phyloP scores from a whole-genome alignment of 352 stramenopile genomes.

The Phytophthora constricta region DNA sequence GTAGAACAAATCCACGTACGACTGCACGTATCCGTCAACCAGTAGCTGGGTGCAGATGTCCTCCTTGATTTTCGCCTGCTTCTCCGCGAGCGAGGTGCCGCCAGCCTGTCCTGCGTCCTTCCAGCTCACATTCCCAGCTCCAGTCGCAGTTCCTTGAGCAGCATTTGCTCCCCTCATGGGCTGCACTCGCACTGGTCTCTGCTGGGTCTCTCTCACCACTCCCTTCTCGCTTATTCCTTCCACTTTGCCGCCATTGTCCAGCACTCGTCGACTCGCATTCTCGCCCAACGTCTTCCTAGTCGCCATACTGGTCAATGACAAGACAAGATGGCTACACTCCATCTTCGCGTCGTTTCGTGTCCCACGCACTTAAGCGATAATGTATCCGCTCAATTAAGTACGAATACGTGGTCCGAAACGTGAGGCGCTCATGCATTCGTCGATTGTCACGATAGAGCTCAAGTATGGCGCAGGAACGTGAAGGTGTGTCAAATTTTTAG shows the following conservation, averaged over 20 bases:
- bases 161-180: conserved; percentile 60
- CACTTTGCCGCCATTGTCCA: conserved; percentile 13
- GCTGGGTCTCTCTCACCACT: conserved; percentile 47
- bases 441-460: no score
- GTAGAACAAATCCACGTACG: conserved; percentile 96
- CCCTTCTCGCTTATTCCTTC: conserved; percentile 20
- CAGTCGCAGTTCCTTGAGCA: neutral
- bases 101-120: conserved; percentile 15
- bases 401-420: no score
- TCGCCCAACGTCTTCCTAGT: conserved; percentile 30
- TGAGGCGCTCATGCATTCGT: no score
- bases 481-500: conserved; percentile 28
- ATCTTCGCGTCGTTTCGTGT: conserved; percentile 33
- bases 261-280: conserved; percentile 11
- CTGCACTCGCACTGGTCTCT: conserved; percentile 63
- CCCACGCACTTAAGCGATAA: conserved; percentile 11
- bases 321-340: conserved; percentile 23
- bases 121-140: conserved; percentile 2
- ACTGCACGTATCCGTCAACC: conserved; percentile 91
- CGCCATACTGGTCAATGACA: conserved; percentile 16
- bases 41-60: conserved; percentile 89
- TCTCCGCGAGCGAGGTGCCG: conserved; percentile 32
- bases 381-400: conserved; percentile 19
- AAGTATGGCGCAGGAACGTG: conserved; percentile 41
- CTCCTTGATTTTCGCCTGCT: conserved; percentile 75